Evolutionary conservation across 73 alveolate genomes (phyloP).

Genomic region (Stentor roeselii): DNA sequence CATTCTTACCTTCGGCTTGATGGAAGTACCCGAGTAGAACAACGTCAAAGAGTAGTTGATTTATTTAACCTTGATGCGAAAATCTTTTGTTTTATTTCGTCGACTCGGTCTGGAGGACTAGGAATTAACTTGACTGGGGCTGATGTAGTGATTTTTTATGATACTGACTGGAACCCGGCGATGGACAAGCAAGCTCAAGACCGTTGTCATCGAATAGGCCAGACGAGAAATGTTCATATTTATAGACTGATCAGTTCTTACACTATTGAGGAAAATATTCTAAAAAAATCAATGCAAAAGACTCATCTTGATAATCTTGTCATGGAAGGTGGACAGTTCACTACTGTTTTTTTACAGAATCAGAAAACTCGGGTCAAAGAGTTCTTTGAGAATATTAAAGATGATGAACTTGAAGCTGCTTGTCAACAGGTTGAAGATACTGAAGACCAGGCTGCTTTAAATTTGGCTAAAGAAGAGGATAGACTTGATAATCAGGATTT

Average conservation of each 20-base stretch:
- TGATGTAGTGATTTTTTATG: constrained; percentile 98
- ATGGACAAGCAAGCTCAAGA: constrained; percentile 99
- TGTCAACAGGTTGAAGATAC: constrained; percentile 16
- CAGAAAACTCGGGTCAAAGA: not conserved
- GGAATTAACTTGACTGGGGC: constrained; percentile 99
- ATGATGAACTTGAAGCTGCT: constrained; percentile 14
- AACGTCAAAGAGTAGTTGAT: constrained; percentile 94
- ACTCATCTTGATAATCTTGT: constrained; percentile 93
- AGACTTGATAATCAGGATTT: not conserved
- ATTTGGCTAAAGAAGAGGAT: not conserved
- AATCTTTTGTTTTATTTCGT: constrained; percentile 96
- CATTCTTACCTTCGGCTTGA: constrained; percentile 98
- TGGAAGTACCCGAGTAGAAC: constrained; percentile 97
- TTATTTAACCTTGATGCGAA: constrained; percentile 86
- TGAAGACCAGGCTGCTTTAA: not conserved
- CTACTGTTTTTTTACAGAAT: constrained; percentile 28
- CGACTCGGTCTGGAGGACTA: constrained; percentile 99
- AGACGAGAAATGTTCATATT: constrained; percentile 97
- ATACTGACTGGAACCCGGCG: constrained; percentile 99
- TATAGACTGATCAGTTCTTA: constrained; percentile 91
- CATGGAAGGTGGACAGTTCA: constrained; percentile 77
- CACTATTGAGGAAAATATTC: constrained; percentile 94
- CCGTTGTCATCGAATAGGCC: constrained; percentile 99
- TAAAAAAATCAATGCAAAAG: constrained; percentile 91
- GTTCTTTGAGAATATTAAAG: constrained; percentile 20